phyloP scores from a whole-genome alignment of 2,329 filamentous ascomycete genomes.

The Fonsecaea monophora region DNA sequence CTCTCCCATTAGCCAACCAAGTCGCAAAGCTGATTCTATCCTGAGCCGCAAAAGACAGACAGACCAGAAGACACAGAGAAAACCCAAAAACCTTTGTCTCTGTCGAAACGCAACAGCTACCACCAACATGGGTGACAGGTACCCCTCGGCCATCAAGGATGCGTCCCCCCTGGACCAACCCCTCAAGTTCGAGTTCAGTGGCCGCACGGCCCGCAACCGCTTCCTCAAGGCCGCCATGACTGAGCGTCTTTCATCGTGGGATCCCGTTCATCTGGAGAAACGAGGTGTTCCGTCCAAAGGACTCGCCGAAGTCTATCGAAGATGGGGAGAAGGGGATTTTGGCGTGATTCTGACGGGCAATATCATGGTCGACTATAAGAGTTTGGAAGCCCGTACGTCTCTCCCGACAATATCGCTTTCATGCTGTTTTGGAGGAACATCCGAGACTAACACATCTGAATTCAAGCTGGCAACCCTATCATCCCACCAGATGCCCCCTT shows the following conservation, averaged over 20 bases:
- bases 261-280: constrained; percentile 58
- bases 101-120: neutral
- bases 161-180: constrained; percentile 55
- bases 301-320: constrained; percentile 63
- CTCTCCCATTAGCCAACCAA: no score
- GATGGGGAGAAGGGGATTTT: constrained; percentile 66
- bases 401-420: constrained; percentile 43
- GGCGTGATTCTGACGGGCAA: constrained; percentile 69
- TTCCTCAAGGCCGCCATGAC: constrained; percentile 73
- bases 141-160: constrained; percentile 38
- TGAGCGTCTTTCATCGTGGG: constrained; percentile 68
- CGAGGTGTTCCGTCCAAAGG: constrained; percentile 62
- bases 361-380: constrained; percentile 67
- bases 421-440: no score
- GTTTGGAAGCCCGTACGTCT: constrained; percentile 65
- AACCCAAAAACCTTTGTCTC: neutral
- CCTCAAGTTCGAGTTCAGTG: constrained; percentile 59
- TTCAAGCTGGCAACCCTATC: constrained; percentile 62
- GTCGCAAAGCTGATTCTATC: no score
- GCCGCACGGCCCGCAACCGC: constrained; percentile 66
- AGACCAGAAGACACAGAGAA: no score
- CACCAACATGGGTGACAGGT: constrained; percentile 7
- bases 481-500: constrained; percentile 61
- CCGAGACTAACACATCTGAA: constrained; percentile 38
- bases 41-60: no score